These are phyloP conservation scores for Lactarius akahatsu DNA, from an alignment of 768 basidiomycete species.

Conservation along the genomic window DNA sequence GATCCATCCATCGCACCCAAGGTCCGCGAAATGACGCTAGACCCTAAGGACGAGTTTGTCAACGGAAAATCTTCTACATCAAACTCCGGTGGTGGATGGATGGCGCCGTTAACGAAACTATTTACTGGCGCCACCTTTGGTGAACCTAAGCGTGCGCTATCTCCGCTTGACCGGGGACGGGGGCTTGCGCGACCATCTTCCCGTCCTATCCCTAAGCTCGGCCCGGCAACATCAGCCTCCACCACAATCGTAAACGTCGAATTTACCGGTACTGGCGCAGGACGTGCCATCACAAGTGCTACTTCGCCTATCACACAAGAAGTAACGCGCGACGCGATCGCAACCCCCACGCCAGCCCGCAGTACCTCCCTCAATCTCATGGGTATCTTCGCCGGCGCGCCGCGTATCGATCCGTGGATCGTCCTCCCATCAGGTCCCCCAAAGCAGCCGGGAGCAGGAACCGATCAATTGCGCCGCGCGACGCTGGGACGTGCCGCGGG, in stretches of 20 bases:
- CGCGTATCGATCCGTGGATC: conserved; percentile 71
- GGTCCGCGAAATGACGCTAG: conserved; percentile 69
- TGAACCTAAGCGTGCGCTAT: conserved; percentile 32
- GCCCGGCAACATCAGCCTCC: conserved; percentile 82
- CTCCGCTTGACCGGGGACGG: conserved; percentile 32
- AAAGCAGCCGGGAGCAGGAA: conserved; percentile 12
- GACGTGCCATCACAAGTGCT: conserved; percentile 53
- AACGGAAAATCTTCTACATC: conserved; percentile 37
- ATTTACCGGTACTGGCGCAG: conserved; percentile 73
- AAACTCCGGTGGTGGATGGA: conserved; percentile 58
- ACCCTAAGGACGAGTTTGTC: conserved; percentile 50
- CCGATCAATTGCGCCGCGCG: conserved; percentile 20
- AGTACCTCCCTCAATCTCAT: conserved; percentile 49
- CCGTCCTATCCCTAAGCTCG: conserved; percentile 72
- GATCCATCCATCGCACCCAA: conserved; percentile 75
- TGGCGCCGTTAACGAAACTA: conserved; percentile 81
- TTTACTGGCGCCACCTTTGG: conserved; percentile 48
- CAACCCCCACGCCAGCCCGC: conserved; percentile 32
- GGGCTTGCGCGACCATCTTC: conserved; percentile 34
- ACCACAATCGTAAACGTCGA: conserved; percentile 95
- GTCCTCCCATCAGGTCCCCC: conserved; percentile 46
- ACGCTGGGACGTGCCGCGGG: conserved; percentile 22
- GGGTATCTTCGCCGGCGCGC: conserved; percentile 93
- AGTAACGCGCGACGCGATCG: conserved; percentile 32
- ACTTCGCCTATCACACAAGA: conserved; percentile 32